Conservation (phyloP, 164 flowering plant genomes). For the Aristolochia californica region DNA sequence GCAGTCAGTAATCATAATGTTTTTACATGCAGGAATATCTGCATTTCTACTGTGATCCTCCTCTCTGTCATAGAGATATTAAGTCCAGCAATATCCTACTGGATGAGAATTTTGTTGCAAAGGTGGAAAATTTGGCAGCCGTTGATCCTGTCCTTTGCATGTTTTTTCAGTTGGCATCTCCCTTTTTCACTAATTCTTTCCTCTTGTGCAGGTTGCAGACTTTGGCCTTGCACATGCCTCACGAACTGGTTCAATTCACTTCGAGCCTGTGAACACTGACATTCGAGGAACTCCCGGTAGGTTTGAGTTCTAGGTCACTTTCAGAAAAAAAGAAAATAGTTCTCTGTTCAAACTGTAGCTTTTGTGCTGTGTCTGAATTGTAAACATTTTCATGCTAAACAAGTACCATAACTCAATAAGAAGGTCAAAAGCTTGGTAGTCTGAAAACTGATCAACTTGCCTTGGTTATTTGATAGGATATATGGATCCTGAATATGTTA, state of each 20-base stretch:
- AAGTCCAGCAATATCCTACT: conserved; percentile 94
- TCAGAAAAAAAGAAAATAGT: too few relatives aligned
- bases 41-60: conserved; percentile 95
- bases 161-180: not conserved
- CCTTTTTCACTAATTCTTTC: not conserved
- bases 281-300: conserved; percentile 96
- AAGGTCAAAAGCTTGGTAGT: not conserved
- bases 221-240: conserved; percentile 95
- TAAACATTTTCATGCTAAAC: too few relatives aligned
- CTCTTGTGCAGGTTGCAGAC: conserved; percentile 68
- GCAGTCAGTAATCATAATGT: conserved; percentile 2
- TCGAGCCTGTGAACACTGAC: conserved; percentile 89
- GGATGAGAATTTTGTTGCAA: conserved; percentile 79
- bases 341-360: too few relatives aligned
- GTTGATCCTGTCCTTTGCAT: not conserved
- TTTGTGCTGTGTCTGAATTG: too few relatives aligned
- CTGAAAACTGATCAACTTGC: not conserved
- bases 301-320: not conserved
- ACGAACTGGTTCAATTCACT: conserved; percentile 66
- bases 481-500: conserved; percentile 92
- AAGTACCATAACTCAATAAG: too few relatives aligned
- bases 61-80: conserved; percentile 94
- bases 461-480: conserved; percentile 67
- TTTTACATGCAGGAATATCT: conserved; percentile 76
- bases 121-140: conserved; percentile 42